phyloP scores from a whole-genome alignment of 768 basidiomycete species.

The Plicaturopsis crispa region DNA sequence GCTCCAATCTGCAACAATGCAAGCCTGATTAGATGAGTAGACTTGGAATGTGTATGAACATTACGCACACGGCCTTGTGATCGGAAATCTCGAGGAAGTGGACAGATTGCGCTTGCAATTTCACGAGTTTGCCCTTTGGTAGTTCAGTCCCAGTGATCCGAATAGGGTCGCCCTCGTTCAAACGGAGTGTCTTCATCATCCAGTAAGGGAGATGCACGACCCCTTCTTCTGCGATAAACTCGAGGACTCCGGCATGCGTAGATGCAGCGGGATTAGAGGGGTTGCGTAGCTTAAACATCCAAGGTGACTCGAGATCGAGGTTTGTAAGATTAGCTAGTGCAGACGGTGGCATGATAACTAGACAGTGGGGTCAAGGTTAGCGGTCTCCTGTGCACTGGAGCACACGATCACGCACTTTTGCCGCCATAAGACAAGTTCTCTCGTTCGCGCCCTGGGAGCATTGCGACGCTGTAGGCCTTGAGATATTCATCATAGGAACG shows the following conservation, averaged over 20 bases:
- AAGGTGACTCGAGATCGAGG: constrained; percentile 85
- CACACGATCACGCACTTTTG: constrained; percentile 67
- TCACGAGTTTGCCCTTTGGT: constrained; percentile 91
- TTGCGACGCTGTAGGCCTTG: constrained; percentile 92
- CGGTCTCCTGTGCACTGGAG: constrained; percentile 7
- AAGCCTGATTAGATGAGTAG: neutral
- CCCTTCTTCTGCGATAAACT: constrained; percentile 98
- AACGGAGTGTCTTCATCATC: constrained; percentile 97
- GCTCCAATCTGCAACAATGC: constrained; percentile 64
- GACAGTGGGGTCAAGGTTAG: no score
- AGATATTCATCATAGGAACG: constrained; percentile 87
- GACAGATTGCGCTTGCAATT: constrained; percentile 91
- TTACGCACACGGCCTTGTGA: constrained; percentile 89
- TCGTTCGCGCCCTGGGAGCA: constrained; percentile 81
- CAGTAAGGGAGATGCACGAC: constrained; percentile 93
- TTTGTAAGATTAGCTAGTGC: constrained; percentile 82
- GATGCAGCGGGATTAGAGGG: constrained; percentile 76
- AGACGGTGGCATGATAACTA: constrained; percentile 97
- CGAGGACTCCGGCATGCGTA: constrained; percentile 95
- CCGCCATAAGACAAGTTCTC: constrained; percentile 95
- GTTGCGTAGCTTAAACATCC: constrained; percentile 96
- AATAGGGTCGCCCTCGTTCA: constrained; percentile 94
- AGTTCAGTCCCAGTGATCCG: constrained; percentile 84
- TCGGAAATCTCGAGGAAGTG: constrained; percentile 97
- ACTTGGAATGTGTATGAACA: neutral